Evolutionary conservation across 2,329 filamentous ascomycete species (phyloP), one percentile per base, ranked within the genome.

Genomic region (Neopestalotiopsis clavispora): DNA sequence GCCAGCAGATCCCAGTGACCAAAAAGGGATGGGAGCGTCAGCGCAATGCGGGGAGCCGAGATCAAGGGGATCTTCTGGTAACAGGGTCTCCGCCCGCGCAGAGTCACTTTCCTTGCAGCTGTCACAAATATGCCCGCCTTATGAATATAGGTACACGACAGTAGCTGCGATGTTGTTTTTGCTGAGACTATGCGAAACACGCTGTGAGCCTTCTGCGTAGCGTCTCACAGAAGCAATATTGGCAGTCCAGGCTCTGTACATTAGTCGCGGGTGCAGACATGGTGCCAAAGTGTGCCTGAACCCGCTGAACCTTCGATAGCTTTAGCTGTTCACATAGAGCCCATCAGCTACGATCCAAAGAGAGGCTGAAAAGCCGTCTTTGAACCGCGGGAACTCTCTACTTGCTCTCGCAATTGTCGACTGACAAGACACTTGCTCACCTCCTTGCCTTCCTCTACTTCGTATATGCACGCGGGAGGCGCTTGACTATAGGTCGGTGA

Each of bases 1-100:
- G n/a, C n/a, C 59, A 62, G 28, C 59, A 59, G 57, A 30, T 59
- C 30, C 49, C 23, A 28, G 20, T 59, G 14, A 62, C 59, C 34
- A 23, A 20, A 61, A 62, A 62, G 57, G 17, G 23, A 59, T 30
- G 57, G 12, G 34, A 62, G 59, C n/a, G 32, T 62, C 59, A 62
- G 30, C 59, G 14, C 32, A 34, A 61, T 62, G 59, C 59, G 59
- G 59, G 59, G 59, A 62, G n/a, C 59, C 59, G 59, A 62, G 59
- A 62, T 62, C 59, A 62, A 62, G 12, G n/a, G 34, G 30, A 34
- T 20, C 20, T 62, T 17, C 14, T 28, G 32, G 30, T 13, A 34
- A 30, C 9, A 34, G 59, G 32, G 32, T 34, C 57, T 32, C 59
- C 59, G 30, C 30, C 30, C 34, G 17, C 32, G 32, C 14, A 59